phyloP scores from a whole-genome alignment of 208 protist genomes.

The Leishmania turanica region DNA sequence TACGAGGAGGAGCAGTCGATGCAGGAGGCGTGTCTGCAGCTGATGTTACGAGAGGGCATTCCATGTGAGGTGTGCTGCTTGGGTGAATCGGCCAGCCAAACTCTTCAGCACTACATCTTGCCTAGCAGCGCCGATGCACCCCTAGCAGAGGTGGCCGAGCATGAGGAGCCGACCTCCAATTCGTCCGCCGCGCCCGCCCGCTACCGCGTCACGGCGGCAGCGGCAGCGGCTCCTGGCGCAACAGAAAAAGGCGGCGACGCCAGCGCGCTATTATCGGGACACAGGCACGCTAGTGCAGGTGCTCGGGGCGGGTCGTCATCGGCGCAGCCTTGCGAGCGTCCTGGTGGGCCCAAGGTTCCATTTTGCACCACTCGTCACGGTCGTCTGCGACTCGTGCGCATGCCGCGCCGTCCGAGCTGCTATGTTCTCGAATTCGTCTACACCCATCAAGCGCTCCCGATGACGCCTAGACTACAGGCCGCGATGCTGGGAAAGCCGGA shows the following conservation, averaged over 20 bases:
- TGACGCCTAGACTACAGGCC: conserved; percentile 35
- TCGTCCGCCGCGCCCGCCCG: conserved; percentile 13
- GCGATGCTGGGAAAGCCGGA: conserved; percentile 32
- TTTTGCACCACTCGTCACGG: conserved; percentile 38
- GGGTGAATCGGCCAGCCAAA: conserved; percentile 31
- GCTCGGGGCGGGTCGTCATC: background rate
- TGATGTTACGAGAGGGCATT: conserved; percentile 74
- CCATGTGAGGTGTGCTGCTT: conserved; percentile 67
- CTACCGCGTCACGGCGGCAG: conserved; percentile 5
- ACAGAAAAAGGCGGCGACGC: background rate
- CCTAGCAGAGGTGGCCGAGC: conserved; percentile 18
- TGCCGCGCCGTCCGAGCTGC: conserved; percentile 32
- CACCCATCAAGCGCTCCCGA: conserved; percentile 47
- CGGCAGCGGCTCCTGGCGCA: background rate
- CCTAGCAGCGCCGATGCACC: conserved; percentile 28
- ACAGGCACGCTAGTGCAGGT: background rate
- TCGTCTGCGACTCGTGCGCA: conserved; percentile 44
- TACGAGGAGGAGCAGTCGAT: conserved; percentile 70
- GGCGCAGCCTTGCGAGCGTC: conserved; percentile 1
- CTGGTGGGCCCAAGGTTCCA: background rate
- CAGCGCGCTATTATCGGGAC: background rate
- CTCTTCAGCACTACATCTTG: conserved; percentile 35
- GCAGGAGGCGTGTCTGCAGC: conserved; percentile 54
- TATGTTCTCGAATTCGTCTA: conserved; percentile 80
- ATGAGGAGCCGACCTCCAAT: background rate